phyloP scores from a whole-genome alignment of 371 early-diverging fungal species.

The Mucor saturninus region DNA sequence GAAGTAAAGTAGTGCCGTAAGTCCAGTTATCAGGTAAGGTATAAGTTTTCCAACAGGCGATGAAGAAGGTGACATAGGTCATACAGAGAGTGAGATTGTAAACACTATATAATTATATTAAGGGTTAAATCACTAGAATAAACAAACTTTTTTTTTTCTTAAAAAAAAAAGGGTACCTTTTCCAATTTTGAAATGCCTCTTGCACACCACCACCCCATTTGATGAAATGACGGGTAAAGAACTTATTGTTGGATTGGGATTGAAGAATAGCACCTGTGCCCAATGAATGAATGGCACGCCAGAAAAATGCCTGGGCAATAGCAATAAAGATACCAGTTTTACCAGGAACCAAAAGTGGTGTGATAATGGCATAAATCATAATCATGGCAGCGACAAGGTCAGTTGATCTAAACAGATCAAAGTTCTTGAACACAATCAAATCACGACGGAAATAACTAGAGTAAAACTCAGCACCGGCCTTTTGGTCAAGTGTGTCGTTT shows the following conservation, averaged over 20 bases:
- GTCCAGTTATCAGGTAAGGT: conserved; percentile 73
- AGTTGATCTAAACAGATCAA: conserved; percentile 84
- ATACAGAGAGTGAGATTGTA: conserved; percentile 87
- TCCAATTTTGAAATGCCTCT: conserved; percentile 95
- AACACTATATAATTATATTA: conserved; percentile 48
- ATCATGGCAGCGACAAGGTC: conserved; percentile 82
- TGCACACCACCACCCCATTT: conserved; percentile 84
- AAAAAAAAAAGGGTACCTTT: conserved; percentile 50
- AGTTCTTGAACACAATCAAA: conserved; percentile 86
- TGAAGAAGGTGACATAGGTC: conserved; percentile 84
- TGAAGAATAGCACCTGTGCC: conserved; percentile 79
- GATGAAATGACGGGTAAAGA: conserved; percentile 91
- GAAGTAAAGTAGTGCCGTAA: conserved; percentile 70
- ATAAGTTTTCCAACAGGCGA: conserved; percentile 78
- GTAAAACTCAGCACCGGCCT: conserved; percentile 24
- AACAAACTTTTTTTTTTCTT: too few species aligned
- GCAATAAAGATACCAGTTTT: conserved; percentile 51
- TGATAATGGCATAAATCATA: conserved; percentile 72
- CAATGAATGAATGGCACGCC: conserved; percentile 86
- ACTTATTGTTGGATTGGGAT: conserved; percentile 77
- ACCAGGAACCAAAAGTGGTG: conserved; percentile 62
- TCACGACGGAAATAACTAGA: conserved; percentile 80
- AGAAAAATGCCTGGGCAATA: conserved; percentile 78
- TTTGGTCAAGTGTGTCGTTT: background rate
- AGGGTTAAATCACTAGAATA: background rate